These are phyloP conservation scores for Aspergillus japonicus DNA, from an alignment of 2,329 filamentous ascomycete species.

Conservation along the genomic window DNA sequence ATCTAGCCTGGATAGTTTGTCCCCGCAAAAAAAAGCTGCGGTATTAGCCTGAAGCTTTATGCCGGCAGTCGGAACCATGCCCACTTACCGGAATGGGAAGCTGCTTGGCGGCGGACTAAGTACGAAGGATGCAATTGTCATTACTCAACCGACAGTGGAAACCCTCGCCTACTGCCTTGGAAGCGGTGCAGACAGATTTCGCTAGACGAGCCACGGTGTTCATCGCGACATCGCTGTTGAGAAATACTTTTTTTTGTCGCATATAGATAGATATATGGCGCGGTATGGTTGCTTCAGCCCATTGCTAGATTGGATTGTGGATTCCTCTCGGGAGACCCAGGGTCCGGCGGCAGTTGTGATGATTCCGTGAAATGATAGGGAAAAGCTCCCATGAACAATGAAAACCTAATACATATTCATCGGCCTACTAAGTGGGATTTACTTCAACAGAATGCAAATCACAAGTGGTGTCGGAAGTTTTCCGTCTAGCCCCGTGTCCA, in stretches of 20 bases:
- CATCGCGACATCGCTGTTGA: slow-evolving; percentile 1
- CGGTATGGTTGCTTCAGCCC: neutral
- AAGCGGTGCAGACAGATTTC: neutral
- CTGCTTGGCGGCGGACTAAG: neutral
- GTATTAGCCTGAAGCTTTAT: slow-evolving; percentile 1
- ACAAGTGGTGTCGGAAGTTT: neutral
- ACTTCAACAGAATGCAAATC: neutral
- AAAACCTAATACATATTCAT: neutral
- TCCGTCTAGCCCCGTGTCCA: neutral
- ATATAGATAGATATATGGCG: neutral
- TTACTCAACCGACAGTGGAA: neutral
- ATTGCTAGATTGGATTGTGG: neutral
- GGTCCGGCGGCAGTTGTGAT: neutral
- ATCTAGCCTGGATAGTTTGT: neutral
- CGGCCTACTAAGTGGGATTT: neutral
- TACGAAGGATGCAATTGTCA: neutral
- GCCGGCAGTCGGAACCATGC: slow-evolving; percentile 1
- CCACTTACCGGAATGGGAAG: neutral
- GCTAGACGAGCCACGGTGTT: neutral
- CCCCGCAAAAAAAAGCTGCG: slow-evolving; percentile 7
- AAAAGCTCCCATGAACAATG: neutral
- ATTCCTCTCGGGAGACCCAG: neutral
- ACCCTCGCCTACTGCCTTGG: neutral
- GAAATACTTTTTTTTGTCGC: neutral
- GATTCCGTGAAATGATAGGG: neutral